Conservation (phyloP, 2,329 filamentous ascomycete species). For the Diaporthe amygdali region DNA sequence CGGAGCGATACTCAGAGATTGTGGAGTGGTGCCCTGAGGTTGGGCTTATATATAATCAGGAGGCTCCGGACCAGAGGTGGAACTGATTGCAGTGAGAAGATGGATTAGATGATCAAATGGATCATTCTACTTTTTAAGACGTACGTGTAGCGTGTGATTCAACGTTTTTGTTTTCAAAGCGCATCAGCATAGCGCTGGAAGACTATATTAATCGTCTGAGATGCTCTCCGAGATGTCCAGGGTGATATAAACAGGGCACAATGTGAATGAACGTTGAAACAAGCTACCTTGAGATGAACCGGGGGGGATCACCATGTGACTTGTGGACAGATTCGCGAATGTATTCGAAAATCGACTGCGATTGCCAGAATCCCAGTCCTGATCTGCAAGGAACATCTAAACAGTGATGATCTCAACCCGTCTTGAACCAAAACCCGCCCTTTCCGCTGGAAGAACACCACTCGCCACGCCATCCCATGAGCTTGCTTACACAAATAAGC, state of each 20-base stretch:
- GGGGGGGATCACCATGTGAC: not conserved
- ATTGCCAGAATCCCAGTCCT: not conserved
- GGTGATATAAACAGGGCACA: not conserved
- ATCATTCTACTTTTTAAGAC: not conserved
- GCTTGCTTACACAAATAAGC: not conserved
- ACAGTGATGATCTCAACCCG: not conserved
- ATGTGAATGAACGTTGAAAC: not conserved
- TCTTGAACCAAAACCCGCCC: not conserved
- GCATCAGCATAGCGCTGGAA: not conserved
- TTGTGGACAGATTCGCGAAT: not conserved
- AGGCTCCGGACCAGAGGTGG: constrained; percentile 7
- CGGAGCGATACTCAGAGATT: constrained; percentile 32
- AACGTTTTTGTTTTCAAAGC: not conserved
- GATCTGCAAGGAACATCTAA: not conserved
- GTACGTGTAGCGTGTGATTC: not conserved
- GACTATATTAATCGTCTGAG: too few relatives aligned
- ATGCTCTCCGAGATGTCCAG: too few relatives aligned
- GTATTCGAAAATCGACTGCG: not conserved
- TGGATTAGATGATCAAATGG: not conserved
- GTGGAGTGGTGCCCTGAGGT: constrained; percentile 36
- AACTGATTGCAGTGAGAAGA: not conserved
- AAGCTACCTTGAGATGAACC: not conserved
- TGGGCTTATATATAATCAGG: constrained; percentile 20
- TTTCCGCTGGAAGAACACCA: not conserved
- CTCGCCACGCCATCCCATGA: not conserved